These are phyloP conservation scores for Botryotinia narcissicola DNA, from an alignment of 2,329 filamentous ascomycete species.

Conservation along the genomic window DNA sequence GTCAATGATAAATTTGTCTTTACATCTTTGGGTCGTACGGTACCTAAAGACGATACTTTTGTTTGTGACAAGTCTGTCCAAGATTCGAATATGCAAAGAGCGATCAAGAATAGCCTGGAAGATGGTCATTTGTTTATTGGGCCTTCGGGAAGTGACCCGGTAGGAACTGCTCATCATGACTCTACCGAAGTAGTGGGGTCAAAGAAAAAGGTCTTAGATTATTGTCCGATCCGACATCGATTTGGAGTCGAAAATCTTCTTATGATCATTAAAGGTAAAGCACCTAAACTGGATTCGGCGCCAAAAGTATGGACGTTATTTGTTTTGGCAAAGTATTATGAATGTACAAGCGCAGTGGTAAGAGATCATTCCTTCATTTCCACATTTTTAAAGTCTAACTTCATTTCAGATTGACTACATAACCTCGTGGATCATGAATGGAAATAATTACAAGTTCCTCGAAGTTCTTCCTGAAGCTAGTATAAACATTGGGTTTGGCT, in stretches of 20 bases:
- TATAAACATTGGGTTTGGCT: conserved; percentile 53
- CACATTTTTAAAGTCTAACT: conserved; percentile 16
- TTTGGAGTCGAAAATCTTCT: conserved; percentile 63
- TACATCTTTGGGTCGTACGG: conserved; percentile 1
- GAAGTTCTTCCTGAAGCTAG: conserved; percentile 62
- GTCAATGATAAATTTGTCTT: neutral
- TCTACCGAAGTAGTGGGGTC: neutral
- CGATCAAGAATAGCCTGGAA: neutral
- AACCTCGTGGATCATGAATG: conserved; percentile 56
- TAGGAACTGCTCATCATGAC: neutral
- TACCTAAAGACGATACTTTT: neutral
- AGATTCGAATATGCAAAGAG: neutral
- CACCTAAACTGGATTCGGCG: conserved; percentile 60
- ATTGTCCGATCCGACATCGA: conserved; percentile 62
- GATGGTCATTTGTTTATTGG: neutral
- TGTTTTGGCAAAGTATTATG: conserved; percentile 58
- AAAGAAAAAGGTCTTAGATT: conserved; percentile 48
- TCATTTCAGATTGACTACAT: conserved; percentile 44
- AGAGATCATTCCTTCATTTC: conserved; percentile 13
- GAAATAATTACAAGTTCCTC: conserved; percentile 56
- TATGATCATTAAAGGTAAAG: conserved; percentile 53
- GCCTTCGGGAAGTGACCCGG: neutral
- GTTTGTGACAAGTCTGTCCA: too few relatives aligned
- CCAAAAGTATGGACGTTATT: conserved; percentile 66
- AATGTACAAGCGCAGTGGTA: conserved; percentile 48